Evolutionary conservation across 75 land plant species (phyloP).

Genomic region (Picea sitchensis): DNA sequence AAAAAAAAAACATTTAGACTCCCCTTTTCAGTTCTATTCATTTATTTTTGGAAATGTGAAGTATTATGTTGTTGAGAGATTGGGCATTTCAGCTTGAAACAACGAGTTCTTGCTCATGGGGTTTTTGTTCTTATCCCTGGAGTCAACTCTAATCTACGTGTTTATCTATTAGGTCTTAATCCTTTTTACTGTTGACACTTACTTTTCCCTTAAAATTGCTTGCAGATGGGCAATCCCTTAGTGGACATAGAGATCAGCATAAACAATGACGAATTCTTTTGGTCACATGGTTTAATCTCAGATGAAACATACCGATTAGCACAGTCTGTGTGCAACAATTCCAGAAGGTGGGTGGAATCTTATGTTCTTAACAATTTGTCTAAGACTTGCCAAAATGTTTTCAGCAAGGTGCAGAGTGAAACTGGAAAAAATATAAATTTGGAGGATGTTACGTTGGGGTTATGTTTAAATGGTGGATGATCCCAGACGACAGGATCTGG

Average conservation of each 20-base stretch:
- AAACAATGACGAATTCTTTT: conserved; percentile 29
- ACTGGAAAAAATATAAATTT: conserved; percentile 3
- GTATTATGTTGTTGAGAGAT: too few species aligned
- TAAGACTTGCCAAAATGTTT: not conserved
- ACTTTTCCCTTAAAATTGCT: not conserved
- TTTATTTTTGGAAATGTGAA: too few species aligned
- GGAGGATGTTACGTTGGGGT: conserved; percentile 17
- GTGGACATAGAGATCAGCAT: conserved; percentile 35
- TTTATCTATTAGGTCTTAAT: not conserved
- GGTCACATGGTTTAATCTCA: conserved; percentile 48
- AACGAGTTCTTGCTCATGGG: too few species aligned
- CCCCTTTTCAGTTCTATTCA: too few species aligned
- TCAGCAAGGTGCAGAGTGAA: not conserved
- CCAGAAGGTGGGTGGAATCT: not conserved
- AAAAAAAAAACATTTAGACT: too few species aligned
- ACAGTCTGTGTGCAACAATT: conserved; percentile 21
- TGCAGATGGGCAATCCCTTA: conserved; percentile 52
- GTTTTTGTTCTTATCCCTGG: too few species aligned
- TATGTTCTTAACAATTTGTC: not conserved
- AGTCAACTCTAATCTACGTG: too few species aligned
- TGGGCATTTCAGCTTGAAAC: too few species aligned
- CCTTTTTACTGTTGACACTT: not conserved
- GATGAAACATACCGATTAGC: conserved; percentile 26
- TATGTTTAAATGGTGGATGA: not conserved
- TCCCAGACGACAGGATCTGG: conserved; percentile 3